Percentiles rank a stretch among this genome's conserved stretches.
Evolutionary conservation across 176 grass and related monocot genomes (phyloP).

Genomic region (Chloris gayana): DNA sequence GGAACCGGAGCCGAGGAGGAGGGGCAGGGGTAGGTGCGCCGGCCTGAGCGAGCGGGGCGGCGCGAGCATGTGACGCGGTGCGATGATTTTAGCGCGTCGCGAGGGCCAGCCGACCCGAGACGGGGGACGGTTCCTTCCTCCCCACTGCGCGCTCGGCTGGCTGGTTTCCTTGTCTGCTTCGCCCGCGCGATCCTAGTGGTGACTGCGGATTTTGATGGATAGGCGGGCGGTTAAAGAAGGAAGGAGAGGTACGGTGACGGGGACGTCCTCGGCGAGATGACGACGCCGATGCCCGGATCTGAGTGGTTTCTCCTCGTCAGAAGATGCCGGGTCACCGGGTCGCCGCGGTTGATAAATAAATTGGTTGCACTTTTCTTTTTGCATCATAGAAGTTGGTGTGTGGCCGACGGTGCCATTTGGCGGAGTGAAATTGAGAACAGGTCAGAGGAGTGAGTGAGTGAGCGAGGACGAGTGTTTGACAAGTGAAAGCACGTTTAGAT

Average conservation of each 20-base stretch:
- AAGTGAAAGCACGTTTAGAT: background rate
- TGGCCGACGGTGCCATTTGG: slow-evolving; percentile 36
- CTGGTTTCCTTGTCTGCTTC: background rate
- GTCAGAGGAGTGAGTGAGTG: background rate
- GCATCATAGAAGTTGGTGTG: background rate
- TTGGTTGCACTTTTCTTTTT: background rate
- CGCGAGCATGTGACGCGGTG: slow-evolving; percentile 24
- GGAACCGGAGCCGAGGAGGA: background rate
- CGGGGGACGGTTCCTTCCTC: background rate
- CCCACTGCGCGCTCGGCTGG: background rate
- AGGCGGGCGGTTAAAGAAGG: slow-evolving; percentile 1
- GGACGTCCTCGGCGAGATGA: slow-evolving; percentile 1
- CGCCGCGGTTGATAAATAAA: background rate
- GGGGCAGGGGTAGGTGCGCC: slow-evolving; percentile 1
- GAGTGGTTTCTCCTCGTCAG: background rate
- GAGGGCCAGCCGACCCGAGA: background rate
- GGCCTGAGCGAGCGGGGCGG: background rate
- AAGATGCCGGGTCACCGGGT: background rate
- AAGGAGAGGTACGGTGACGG: background rate
- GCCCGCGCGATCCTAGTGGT: background rate
- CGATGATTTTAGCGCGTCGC: background rate
- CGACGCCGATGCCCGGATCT: background rate
- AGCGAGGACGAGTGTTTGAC: background rate
- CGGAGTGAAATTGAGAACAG: background rate
- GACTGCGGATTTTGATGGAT: background rate